A percentile compares a stretch with the other conserved stretches of the same genome.
Evolutionary conservation across 2,329 filamentous ascomycete species (phyloP).

Genomic region (Stagonosporopsis vannaccii): DNA sequence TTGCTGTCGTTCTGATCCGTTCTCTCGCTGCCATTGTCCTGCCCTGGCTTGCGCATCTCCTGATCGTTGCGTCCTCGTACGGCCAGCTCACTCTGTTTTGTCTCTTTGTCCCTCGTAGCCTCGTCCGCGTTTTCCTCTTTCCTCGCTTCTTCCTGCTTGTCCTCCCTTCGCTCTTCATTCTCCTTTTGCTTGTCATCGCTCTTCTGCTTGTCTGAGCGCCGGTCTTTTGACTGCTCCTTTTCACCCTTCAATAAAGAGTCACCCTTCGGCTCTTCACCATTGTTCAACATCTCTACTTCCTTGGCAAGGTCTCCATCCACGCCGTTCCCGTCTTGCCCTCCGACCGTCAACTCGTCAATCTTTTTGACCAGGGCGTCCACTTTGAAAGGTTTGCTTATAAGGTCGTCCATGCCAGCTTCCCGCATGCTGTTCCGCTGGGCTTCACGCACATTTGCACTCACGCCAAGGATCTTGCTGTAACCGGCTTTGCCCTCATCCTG

Average conservation of each 20-base stretch:
- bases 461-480: conserved; percentile 47
- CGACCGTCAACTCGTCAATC: conserved; percentile 32
- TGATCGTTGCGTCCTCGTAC: not conserved
- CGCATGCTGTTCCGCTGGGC: conserved; percentile 44
- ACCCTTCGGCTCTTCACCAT: not conserved
- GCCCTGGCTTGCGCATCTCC: not conserved
- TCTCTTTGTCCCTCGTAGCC: not conserved
- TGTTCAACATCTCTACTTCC: not conserved
- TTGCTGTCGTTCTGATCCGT: not conserved
- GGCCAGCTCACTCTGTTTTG: not conserved
- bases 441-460: conserved; percentile 50
- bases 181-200: not conserved
- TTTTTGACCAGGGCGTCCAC: conserved; percentile 45
- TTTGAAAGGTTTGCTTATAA: conserved; percentile 51
- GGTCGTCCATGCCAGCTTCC: conserved; percentile 49
- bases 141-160: not conserved
- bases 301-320: not conserved
- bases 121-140: not conserved
- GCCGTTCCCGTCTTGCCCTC: conserved; percentile 9
- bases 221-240: not conserved
- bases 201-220: not conserved
- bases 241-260: conserved; percentile 1
- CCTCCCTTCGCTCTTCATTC: not conserved
- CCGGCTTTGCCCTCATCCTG: conserved; percentile 44
- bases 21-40: not conserved